Conservation (phyloP, 2,329 filamentous ascomycete genomes). For the Bipolaris bicolor region DNA sequence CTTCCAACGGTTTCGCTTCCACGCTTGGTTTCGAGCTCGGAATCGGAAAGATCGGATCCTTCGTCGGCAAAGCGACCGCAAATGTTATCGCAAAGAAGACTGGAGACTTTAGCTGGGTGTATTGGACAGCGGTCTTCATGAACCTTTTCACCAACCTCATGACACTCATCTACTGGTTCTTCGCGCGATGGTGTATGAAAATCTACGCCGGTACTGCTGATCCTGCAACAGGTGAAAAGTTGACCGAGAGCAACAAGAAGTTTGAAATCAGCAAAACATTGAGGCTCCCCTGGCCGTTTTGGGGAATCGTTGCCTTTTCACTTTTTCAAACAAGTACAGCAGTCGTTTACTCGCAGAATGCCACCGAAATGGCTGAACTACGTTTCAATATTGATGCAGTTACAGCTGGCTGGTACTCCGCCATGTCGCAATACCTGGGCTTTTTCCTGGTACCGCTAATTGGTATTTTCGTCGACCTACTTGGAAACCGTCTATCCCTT, state of each 20-base stretch:
- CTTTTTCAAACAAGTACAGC: conserved; percentile 65
- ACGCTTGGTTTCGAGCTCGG: conserved; percentile 66
- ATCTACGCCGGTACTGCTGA: conserved; percentile 58
- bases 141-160: conserved; percentile 67
- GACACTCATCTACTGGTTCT: conserved; percentile 62
- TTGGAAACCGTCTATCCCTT: conserved; percentile 60
- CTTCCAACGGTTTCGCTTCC: conserved; percentile 66
- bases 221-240: conserved; percentile 62
- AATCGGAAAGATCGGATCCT: conserved; percentile 66
- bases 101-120: conserved; percentile 67
- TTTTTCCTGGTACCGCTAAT: conserved; percentile 66
- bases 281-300: conserved; percentile 65
- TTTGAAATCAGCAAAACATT: conserved; percentile 64
- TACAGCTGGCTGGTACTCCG: conserved; percentile 66
- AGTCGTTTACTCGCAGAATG: conserved; percentile 62
- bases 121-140: conserved; percentile 68
- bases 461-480: conserved; percentile 63
- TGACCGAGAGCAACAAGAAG: conserved; percentile 66
- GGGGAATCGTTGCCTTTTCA: conserved; percentile 62
- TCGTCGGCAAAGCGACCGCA: conserved; percentile 65
- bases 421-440: conserved; percentile 60
- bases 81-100: conserved; percentile 65
- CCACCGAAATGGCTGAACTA: conserved; percentile 66
- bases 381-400: conserved; percentile 62
- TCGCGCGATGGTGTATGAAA: conserved; percentile 59